Evolutionary conservation across 1,139 yeast species (phyloP).

Genomic region (Blastobotrys raffinosifermentans): DNA sequence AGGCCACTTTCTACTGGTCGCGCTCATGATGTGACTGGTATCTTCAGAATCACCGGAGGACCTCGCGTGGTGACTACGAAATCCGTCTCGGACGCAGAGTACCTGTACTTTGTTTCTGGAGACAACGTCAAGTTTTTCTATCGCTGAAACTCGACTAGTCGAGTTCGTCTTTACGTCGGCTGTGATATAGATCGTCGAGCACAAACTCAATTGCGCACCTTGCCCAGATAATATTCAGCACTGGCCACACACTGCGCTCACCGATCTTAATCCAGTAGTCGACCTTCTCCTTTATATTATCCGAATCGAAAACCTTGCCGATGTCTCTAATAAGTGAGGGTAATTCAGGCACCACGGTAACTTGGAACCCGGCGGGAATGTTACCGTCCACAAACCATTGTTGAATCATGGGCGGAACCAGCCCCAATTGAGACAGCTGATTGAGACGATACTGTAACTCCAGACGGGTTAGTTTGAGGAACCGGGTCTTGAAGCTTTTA

Average conservation of each 20-base stretch:
- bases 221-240: slow-evolving; percentile 77
- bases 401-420: slow-evolving; percentile 64
- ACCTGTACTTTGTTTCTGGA: slow-evolving; percentile 55
- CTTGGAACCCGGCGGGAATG: slow-evolving; percentile 72
- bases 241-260: slow-evolving; percentile 91
- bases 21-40: slow-evolving; percentile 79
- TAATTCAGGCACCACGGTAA: slow-evolving; percentile 86
- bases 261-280: slow-evolving; percentile 91
- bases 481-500: slow-evolving; percentile 40
- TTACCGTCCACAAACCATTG: slow-evolving; percentile 83
- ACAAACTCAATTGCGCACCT: slow-evolving; percentile 89
- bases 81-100: slow-evolving; percentile 49
- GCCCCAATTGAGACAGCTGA: slow-evolving; percentile 70
- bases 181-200: slow-evolving; percentile 65
- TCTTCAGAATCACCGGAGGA: slow-evolving; percentile 54
- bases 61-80: slow-evolving; percentile 29
- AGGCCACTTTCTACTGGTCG: slow-evolving; percentile 72
- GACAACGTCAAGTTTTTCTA: slow-evolving; percentile 33
- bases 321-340: slow-evolving; percentile 58
- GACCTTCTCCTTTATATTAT: slow-evolving; percentile 58
- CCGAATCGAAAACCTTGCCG: slow-evolving; percentile 69
- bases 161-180: slow-evolving; percentile 15
- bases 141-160: slow-evolving; percentile 22
- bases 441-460: slow-evolving; percentile 83
- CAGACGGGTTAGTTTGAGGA: slow-evolving; percentile 43